Evolutionary conservation across 768 basidiomycete species (phyloP).

Genomic region (Lentinula detonsa): DNA sequence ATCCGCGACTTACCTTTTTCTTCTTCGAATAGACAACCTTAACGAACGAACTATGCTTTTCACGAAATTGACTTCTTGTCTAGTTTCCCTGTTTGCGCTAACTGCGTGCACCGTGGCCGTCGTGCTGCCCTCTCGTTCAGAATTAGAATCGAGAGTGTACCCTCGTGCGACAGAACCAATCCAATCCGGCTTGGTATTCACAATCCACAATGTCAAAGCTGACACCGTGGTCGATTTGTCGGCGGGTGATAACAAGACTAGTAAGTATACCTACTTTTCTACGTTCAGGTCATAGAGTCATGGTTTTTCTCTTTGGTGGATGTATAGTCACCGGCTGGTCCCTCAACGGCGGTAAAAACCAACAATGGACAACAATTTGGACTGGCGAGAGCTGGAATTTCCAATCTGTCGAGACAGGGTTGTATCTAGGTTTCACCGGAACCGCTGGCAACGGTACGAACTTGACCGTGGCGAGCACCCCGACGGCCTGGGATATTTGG

Average conservation of each 20-base stretch:
- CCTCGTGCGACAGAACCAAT: conserved; percentile 16
- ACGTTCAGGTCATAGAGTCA: background rate
- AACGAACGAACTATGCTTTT: background rate
- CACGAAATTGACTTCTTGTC: background rate
- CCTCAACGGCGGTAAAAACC: conserved; percentile 38
- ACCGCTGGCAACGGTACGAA: conserved; percentile 31
- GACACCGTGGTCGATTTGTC: conserved; percentile 53
- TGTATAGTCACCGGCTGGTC: conserved; percentile 45
- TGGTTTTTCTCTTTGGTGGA: background rate
- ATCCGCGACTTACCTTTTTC: background rate
- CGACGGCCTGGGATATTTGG: conserved; percentile 46
- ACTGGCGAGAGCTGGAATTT: conserved; percentile 33
- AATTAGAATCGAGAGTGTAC: background rate
- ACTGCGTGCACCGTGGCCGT: background rate
- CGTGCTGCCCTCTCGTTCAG: background rate
- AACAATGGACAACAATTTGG: conserved; percentile 48
- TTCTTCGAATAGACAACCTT: background rate
- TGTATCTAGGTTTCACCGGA: conserved; percentile 36
- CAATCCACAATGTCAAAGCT: conserved; percentile 44
- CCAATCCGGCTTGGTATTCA: conserved; percentile 34
- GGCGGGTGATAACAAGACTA: conserved; percentile 39
- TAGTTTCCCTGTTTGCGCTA: background rate
- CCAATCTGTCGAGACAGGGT: conserved; percentile 32
- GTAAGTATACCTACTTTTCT: conserved; percentile 20
- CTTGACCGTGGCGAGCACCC: conserved; percentile 28